Conservation (phyloP, 2,329 filamentous ascomycete species). For the Tolypocladium guangdongense region DNA sequence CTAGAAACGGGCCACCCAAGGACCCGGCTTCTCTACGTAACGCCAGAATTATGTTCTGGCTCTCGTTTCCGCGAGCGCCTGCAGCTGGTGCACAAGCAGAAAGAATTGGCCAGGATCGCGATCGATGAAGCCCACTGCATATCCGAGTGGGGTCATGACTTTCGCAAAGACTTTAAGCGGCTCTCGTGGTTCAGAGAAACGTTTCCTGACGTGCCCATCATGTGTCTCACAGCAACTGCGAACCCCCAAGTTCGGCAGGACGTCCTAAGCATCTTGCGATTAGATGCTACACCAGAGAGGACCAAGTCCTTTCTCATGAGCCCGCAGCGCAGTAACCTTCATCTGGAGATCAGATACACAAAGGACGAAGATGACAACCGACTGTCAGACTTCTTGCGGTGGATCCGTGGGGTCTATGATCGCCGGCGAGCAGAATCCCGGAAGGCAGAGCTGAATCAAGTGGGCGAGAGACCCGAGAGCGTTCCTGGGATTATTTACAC, state of each 20-base stretch:
- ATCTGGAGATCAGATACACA: conserved; percentile 82
- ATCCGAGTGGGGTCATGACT: conserved; percentile 96
- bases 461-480: conserved; percentile 46
- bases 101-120: conserved; percentile 76
- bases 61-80: conserved; percentile 68
- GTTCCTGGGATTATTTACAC: conserved; percentile 75
- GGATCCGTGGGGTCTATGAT: conserved; percentile 63
- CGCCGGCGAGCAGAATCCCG: conserved; percentile 53
- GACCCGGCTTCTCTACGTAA: conserved; percentile 81
- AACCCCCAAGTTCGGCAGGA: conserved; percentile 73
- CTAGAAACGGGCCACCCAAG: conserved; percentile 79
- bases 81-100: conserved; percentile 63
- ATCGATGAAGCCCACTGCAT: conserved; percentile 96
- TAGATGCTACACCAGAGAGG: conserved; percentile 47
- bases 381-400: conserved; percentile 62
- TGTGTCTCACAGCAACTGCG: conserved; percentile 86
- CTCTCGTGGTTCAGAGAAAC: conserved; percentile 75
- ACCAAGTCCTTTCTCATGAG: conserved; percentile 73
- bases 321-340: conserved; percentile 73
- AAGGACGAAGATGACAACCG: conserved; percentile 62
- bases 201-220: conserved; percentile 79
- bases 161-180: conserved; percentile 82
- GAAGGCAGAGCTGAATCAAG: conserved; percentile 43
- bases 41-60: conserved; percentile 75
- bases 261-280: conserved; percentile 62